Base-by-base conservation (phyloP, 2,329 filamentous ascomycete genomes). In the Alternaria brassicicola region DNA sequence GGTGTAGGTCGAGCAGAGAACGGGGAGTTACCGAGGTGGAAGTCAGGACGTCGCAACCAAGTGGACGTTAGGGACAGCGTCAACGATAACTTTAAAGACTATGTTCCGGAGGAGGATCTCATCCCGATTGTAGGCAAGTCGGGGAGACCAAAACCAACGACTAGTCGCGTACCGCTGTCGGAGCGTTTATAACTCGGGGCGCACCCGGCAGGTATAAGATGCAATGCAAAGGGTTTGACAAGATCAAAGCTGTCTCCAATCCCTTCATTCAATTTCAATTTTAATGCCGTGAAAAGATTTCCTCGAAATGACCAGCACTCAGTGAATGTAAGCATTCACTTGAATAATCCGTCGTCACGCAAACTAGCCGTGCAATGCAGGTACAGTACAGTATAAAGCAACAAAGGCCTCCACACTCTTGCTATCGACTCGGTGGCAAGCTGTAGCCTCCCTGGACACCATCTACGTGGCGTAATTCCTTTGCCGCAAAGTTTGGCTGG, bases 1-100 rank as follows among this genome's bases (percentile, higher is more conserved):
- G 80, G 79, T 19, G 76, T 81, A 6, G 76, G 76, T 1, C 73
- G 67, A 36, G 66, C 72, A 13, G 35, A 60, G 23, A 52, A 64
- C 13, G 74, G 75, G 12, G 58, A 69, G 51, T 58, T 55, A 23
- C 76, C 76, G 2, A 66, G 62, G 35, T 78, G 76, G 75, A 78
- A 78, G 62, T 62, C 67, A 21, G 53, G 61, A 21, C 36, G 36
- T 21, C 69, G 73, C 51, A 75, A 76, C 30, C 59, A 59, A 19
- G 71, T 76, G 6, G 55, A 65, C 13, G 64, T 77, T 1, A 62
- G 63, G 28, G 70, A 75, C 49, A 76, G 69, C 52, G 46, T 64
- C 12, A 62, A 57, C 26, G 56, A 63, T n/a, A 26, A 55, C 15
- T 62, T 67, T 10, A 26, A 52, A 8, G 52, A 53, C 15, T 52